Base-by-base conservation (phyloP, 495 filamentous ascomycete genomes). In the Amniculicola lignicola region DNA sequence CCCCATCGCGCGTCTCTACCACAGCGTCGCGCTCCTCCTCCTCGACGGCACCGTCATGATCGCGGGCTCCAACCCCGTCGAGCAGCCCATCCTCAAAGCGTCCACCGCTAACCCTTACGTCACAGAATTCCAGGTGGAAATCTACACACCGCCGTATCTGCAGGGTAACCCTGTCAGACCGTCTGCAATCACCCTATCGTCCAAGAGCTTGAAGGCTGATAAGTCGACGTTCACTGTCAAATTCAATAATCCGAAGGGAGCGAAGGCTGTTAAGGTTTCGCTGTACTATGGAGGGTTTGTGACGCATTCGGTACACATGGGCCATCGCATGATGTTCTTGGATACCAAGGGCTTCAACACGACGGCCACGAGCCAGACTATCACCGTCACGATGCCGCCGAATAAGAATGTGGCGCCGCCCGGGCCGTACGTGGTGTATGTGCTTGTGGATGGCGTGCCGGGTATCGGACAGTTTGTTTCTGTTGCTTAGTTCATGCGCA, bases 301-400 rank as follows among this genome's bases (percentile, higher is more conserved):
- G 33, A 84, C 82, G 27, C 81, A 84, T 61, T 75, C 70, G 22
- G 60, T 84, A 27, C 82, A 84, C 61, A 84, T 84, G 82, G 79
- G 79, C 29, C 80, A 83, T 41, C 78, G 82, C 2, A 79, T 82
- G 74, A 47, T 78, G 22, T 72, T 75, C 53, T 68, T 84, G n/a
- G 79, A 83, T 47, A 69, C 63, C 19, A 68, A 63, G n/a, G 76
- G 75, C n/a, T 83, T 72, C 62, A 42, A 28, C 16, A 44, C 72
- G 2, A 77, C 74, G 9, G 59, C 58, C 19, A 68, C 68, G 3
- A 37, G 57, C 43, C 80, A 84, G 63, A 70, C 57, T 0, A 22
- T 85, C 39, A 75, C 59, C 1, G 79, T 80, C 19, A 77, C 64
- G 22, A 75, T 73, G 68, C 80, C 82, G 15, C 78, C 80, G 15